A percentile compares a stretch with the other conserved stretches of the same genome.
Conservation (phyloP, 108 stramenopile genomes). For the Epithemia pelagica region DNA sequence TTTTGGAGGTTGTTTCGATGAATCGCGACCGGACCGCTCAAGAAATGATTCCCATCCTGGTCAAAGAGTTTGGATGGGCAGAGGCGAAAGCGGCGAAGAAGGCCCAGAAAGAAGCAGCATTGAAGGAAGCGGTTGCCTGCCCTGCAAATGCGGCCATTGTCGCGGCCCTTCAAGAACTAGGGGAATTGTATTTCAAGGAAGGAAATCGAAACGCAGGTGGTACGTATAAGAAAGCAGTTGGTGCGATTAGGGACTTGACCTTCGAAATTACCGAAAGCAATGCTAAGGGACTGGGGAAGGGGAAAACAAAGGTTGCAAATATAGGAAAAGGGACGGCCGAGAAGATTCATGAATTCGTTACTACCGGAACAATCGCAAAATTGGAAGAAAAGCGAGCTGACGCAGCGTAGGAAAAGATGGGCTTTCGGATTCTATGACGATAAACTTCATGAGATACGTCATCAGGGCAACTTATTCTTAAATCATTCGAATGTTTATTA, state of each 20-base stretch:
- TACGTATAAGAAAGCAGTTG: slow-evolving; percentile 33
- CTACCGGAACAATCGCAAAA: slow-evolving; percentile 67
- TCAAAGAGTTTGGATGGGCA: slow-evolving; percentile 62
- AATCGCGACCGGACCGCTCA: slow-evolving; percentile 29
- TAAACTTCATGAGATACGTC: too few species aligned
- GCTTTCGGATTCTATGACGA: not conserved
- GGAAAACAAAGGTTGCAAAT: slow-evolving; percentile 64
- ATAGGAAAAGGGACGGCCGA: slow-evolving; percentile 68
- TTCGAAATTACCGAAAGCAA: slow-evolving; percentile 67
- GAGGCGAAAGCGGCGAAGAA: slow-evolving; percentile 34
- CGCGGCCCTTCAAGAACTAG: slow-evolving; percentile 48
- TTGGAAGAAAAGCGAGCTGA: slow-evolving; percentile 63
- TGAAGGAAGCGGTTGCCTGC: slow-evolving; percentile 26
- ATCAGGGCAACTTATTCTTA: too few species aligned
- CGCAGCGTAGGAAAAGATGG: slow-evolving; percentile 8
- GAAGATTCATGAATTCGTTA: slow-evolving; percentile 60
- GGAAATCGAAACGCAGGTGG: slow-evolving; percentile 44
- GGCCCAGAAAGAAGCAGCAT: slow-evolving; percentile 32
- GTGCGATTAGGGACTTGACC: slow-evolving; percentile 42
- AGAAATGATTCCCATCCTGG: slow-evolving; percentile 39
- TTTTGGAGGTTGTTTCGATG: slow-evolving; percentile 42
- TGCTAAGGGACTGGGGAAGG: slow-evolving; percentile 62
- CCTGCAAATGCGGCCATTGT: slow-evolving; percentile 53
- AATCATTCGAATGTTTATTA: too few species aligned
- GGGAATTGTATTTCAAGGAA: slow-evolving; percentile 43